These are phyloP conservation scores for Kingdonia uniflora DNA, from an alignment of 164 flowering plant genomes.

Conservation along the genomic window DNA sequence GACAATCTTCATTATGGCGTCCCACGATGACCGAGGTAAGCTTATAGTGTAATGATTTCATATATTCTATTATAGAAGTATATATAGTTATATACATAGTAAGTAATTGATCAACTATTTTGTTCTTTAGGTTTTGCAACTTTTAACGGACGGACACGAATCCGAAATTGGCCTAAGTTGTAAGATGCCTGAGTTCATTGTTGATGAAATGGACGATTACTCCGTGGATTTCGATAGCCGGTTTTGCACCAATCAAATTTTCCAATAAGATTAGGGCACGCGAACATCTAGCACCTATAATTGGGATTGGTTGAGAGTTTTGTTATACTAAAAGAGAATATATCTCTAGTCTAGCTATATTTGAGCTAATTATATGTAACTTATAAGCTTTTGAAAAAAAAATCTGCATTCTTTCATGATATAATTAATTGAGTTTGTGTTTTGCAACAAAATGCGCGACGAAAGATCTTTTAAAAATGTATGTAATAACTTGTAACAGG, in stretches of 20 bases:
- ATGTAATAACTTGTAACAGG: too few relatives aligned
- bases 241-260: slow-evolving; percentile 24
- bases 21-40: slow-evolving; percentile 52
- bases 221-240: slow-evolving; percentile 39
- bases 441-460: too few relatives aligned
- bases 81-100: not conserved
- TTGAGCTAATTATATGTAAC: too few relatives aligned
- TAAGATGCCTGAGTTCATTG: slow-evolving; percentile 38
- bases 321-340: too few relatives aligned
- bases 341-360: too few relatives aligned
- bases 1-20: slow-evolving; percentile 38
- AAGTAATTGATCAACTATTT: slow-evolving; percentile 1
- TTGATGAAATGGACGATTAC: slow-evolving; percentile 55
- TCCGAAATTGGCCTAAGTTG: slow-evolving; percentile 35
- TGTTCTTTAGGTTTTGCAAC: slow-evolving; percentile 44
- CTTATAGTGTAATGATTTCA: not conserved
- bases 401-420: too few relatives aligned
- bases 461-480: too few relatives aligned
- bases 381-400: too few relatives aligned
- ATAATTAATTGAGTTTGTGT: too few relatives aligned
- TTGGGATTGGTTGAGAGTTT: too few relatives aligned
- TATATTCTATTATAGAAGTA: not conserved
- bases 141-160: slow-evolving; percentile 35
- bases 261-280: slow-evolving; percentile 9
- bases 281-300: too few relatives aligned